Percentiles rank a stretch among this genome's conserved stretches.
Conservation (phyloP, 1,284 basidiomycete genomes). For the Schizopora paradoxa region DNA sequence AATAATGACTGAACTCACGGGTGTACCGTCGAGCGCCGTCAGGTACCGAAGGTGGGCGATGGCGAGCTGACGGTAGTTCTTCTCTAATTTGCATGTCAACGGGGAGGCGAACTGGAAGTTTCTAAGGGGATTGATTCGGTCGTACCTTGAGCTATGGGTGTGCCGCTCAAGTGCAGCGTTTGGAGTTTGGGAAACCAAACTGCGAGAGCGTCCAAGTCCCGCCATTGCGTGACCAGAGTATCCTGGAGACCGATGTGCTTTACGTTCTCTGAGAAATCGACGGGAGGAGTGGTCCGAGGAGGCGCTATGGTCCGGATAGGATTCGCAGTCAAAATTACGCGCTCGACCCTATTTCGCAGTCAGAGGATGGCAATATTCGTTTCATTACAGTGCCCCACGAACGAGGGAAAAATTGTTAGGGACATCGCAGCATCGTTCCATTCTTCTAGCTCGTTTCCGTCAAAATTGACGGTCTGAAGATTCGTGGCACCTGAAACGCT, state of each 20-base stretch:
- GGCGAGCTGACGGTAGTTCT: constrained; percentile 56
- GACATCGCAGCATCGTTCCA: constrained; percentile 54
- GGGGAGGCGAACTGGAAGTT: constrained; percentile 16
- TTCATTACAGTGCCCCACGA: constrained; percentile 18
- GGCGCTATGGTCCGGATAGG: constrained; percentile 45
- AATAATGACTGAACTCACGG: constrained; percentile 42
- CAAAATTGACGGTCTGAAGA: constrained; percentile 66
- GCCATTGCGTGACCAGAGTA: constrained; percentile 63
- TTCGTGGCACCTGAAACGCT: constrained; percentile 19
- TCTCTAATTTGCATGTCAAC: constrained; percentile 35
- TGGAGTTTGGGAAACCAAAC: constrained; percentile 60
- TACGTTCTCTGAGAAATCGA: constrained; percentile 37
- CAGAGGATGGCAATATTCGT: constrained; percentile 7
- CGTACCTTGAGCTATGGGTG: constrained; percentile 56
- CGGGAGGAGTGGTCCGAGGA: constrained; percentile 24
- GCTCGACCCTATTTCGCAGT: constrained; percentile 51
- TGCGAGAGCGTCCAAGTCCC: constrained; percentile 63
- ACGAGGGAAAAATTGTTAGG: constrained; percentile 38
- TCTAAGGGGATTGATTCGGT: constrained; percentile 5
- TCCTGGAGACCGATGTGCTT: constrained; percentile 60
- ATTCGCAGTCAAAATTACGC: constrained; percentile 69
- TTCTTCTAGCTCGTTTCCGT: constrained; percentile 59
- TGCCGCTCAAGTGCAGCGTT: constrained; percentile 53
- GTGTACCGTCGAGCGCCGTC: constrained; percentile 59
- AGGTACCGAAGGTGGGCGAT: constrained; percentile 72